A percentile compares a stretch with the other conserved stretches of the same genome.
phyloP scores from a whole-genome alignment of 108 stramenopile genomes.

The Pseudonitzschia delicatissima region DNA sequence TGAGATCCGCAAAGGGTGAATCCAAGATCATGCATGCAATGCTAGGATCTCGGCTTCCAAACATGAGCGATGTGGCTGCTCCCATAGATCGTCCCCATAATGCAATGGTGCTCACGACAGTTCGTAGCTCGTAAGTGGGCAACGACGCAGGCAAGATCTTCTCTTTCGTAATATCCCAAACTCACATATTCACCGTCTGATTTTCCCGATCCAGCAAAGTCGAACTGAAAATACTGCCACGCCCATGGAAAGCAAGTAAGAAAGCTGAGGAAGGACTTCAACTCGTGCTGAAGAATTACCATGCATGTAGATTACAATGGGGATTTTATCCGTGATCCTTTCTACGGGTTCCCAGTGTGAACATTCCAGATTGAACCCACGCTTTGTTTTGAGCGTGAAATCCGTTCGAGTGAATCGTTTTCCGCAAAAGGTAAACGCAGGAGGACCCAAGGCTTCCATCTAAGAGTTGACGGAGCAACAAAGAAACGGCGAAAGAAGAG shows the following conservation, averaged over 20 bases:
- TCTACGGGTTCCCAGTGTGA: conserved; percentile 96
- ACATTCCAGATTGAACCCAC: conserved; percentile 87
- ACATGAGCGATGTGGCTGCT: conserved; percentile 97
- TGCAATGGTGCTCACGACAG: conserved; percentile 91
- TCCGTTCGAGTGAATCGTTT: conserved; percentile 92
- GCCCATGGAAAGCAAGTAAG: conserved; percentile 87
- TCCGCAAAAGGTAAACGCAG: conserved; percentile 81
- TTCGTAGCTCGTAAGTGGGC: conserved; percentile 89
- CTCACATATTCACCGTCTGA: conserved; percentile 96
- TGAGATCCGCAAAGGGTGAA: conserved; percentile 93
- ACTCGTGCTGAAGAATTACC: conserved; percentile 88
- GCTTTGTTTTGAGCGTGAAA: conserved; percentile 85
- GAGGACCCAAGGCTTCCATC: conserved; percentile 83
- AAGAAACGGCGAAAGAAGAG: neutral
- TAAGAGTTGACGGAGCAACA: too few species aligned
- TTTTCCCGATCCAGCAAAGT: conserved; percentile 97
- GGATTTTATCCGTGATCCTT: conserved; percentile 69
- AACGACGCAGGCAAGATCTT: conserved; percentile 92
- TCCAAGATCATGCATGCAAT: conserved; percentile 98
- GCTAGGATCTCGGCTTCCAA: conserved; percentile 95
- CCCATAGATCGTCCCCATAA: conserved; percentile 99
- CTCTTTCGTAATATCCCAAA: conserved; percentile 96
- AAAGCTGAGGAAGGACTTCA: conserved; percentile 89
- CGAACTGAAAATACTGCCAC: conserved; percentile 95
- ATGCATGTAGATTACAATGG: conserved; percentile 92